Evolutionary conservation across 2,329 filamentous ascomycete genomes (phyloP).

Genomic region (Microascus cirrosus): DNA sequence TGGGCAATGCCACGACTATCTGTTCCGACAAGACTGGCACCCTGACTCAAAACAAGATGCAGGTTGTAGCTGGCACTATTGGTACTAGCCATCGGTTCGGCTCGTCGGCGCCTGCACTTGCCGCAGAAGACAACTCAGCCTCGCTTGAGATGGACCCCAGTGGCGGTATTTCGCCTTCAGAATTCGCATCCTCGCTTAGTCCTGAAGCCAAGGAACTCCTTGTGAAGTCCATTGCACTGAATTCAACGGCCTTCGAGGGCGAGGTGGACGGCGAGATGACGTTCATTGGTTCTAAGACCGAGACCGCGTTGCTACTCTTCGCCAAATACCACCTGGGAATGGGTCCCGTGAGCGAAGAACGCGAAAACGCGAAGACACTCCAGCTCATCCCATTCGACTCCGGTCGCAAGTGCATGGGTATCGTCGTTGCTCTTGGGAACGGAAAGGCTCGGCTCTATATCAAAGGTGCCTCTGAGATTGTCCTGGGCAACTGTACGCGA

Average conservation of each 20-base stretch:
- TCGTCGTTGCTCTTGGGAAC: conserved; percentile 39
- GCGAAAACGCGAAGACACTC: conserved; percentile 45
- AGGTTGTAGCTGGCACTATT: conserved; percentile 49
- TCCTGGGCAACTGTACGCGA: conserved; percentile 44
- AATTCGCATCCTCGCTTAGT: conserved; percentile 35
- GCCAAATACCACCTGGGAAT: conserved; percentile 57
- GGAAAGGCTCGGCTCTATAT: conserved; percentile 45
- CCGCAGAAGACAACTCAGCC: conserved; percentile 11
- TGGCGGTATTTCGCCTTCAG: conserved; percentile 28
- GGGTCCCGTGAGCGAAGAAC: conserved; percentile 52
- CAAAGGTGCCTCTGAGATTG: conserved; percentile 55
- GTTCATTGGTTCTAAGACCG: conserved; percentile 70
- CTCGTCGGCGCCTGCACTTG: conserved; percentile 13
- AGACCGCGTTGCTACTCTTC: conserved; percentile 62
- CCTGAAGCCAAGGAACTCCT: conserved; percentile 39
- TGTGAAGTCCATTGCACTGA: conserved; percentile 48
- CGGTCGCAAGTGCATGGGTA: conserved; percentile 60
- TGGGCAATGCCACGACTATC: conserved; percentile 66
- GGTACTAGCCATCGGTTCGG: conserved; percentile 46
- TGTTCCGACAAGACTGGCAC: conserved; percentile 61
- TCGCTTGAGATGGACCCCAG: conserved; percentile 14
- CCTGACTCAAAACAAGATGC: conserved; percentile 59
- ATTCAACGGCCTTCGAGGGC: conserved; percentile 68
- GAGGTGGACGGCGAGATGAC: conserved; percentile 54
- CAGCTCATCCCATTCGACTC: conserved; percentile 71